Percentiles rank a stretch among this genome's conserved stretches.
phyloP scores from a whole-genome alignment of 1,284 basidiomycete species.

The Ganoderma meredithae region DNA sequence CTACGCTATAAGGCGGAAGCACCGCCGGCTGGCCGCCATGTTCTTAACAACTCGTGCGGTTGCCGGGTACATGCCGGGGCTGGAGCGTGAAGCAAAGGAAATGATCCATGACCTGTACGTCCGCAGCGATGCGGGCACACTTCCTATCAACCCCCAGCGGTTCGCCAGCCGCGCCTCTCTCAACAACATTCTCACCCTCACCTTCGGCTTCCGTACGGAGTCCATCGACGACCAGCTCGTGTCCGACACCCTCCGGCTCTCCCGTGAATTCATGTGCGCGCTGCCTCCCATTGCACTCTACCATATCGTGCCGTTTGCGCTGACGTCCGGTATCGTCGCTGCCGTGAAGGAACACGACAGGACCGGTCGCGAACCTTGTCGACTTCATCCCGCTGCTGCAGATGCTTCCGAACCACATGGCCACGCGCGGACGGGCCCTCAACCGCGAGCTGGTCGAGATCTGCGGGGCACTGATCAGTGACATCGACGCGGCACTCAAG shows the following conservation, averaged over 20 bases:
- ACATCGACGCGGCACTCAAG: constrained; percentile 34
- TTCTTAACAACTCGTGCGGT: constrained; percentile 45
- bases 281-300: neutral
- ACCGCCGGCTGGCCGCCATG: constrained; percentile 47
- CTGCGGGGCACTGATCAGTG: constrained; percentile 36
- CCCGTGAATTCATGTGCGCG: neutral
- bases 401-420: constrained; percentile 44
- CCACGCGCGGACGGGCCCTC: constrained; percentile 43
- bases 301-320: neutral
- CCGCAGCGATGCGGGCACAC: constrained; percentile 40
- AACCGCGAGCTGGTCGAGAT: constrained; percentile 44
- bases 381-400: constrained; percentile 50
- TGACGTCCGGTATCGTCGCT: neutral
- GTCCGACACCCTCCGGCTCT: constrained; percentile 40
- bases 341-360: constrained; percentile 31
- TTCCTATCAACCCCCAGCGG: constrained; percentile 46
- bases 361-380: constrained; percentile 48
- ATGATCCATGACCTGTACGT: constrained; percentile 46
- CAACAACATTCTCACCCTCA: constrained; percentile 50
- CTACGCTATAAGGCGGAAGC: constrained; percentile 31
- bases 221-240: constrained; percentile 44
- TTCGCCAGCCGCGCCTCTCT: constrained; percentile 42
- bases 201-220: constrained; percentile 47
- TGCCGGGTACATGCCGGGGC: constrained; percentile 37
- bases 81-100: constrained; percentile 47